A percentile compares a stretch with the other conserved stretches of the same genome.
Conservation (phyloP, 2,329 filamentous ascomycete genomes). For the Chalaropsis thielavioides region DNA sequence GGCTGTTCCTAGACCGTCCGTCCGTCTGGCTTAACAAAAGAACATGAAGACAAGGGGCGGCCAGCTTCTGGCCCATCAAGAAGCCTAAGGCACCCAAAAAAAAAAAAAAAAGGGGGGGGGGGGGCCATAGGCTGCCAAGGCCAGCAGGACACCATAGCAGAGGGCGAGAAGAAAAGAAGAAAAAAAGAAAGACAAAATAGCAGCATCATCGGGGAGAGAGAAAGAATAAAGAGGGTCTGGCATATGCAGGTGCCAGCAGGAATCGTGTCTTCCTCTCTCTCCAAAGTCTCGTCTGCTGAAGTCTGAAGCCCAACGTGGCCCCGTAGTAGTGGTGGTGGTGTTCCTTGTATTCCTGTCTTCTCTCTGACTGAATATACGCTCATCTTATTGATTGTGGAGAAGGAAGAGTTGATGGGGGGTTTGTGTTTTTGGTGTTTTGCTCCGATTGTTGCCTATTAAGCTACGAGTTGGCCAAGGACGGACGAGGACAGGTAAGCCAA, state of each 20-base stretch:
- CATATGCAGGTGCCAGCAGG: not conserved
- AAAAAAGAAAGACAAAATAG: not conserved
- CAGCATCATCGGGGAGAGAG: not conserved
- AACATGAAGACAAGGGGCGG: not conserved
- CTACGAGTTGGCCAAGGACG: not conserved
- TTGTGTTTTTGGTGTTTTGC: not conserved
- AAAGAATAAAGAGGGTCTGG: not conserved
- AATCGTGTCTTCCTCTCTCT: not conserved
- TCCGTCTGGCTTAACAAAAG: not conserved
- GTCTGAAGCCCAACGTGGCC: not conserved
- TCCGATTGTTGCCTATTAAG: not conserved
- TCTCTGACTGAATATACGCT: not conserved
- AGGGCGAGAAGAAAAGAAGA: not conserved
- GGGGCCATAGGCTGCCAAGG: not conserved
- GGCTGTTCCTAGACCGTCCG: not conserved
- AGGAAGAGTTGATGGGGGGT: not conserved
- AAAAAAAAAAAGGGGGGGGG: not conserved
- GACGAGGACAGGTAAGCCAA: not conserved
- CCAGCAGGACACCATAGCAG: not conserved
- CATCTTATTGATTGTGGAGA: conserved; percentile 4
- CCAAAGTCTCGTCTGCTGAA: not conserved
- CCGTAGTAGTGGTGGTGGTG: not conserved
- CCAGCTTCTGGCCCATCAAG: not conserved
- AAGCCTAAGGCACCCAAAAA: not conserved
- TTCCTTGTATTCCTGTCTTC: not conserved